A percentile compares a stretch with the other conserved stretches of the same genome.
Evolutionary conservation across 164 flowering plant genomes (phyloP).

Genomic region (Hamamelis virginiana): DNA sequence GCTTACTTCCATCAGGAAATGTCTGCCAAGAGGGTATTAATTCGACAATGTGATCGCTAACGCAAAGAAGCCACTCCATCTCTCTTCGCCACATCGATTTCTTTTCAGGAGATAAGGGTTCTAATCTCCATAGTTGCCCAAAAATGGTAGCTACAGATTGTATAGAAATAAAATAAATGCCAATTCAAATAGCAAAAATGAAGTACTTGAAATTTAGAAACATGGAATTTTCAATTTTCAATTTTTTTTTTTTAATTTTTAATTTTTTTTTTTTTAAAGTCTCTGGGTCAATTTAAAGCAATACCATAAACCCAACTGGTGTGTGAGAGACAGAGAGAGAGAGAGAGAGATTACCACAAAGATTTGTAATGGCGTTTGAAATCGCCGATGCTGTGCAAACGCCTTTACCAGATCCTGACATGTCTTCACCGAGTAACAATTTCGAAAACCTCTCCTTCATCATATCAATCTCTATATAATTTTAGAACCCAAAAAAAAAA

Average conservation of each 20-base stretch:
- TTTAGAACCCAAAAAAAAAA: background rate
- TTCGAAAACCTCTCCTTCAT: slow-evolving; percentile 95
- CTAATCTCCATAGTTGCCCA: slow-evolving; percentile 96
- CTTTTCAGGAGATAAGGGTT: slow-evolving; percentile 74
- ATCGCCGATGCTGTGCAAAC: slow-evolving; percentile 82
- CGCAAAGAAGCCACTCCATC: slow-evolving; percentile 89
- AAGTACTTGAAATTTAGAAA: no score
- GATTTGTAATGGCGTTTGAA: slow-evolving; percentile 89
- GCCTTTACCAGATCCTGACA: slow-evolving; percentile 96
- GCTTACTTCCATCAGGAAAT: slow-evolving; percentile 81
- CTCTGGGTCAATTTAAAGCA: no score
- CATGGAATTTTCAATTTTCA: no score
- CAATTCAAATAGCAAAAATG: background rate
- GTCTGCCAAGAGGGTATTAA: slow-evolving; percentile 89
- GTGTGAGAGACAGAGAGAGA: background rate
- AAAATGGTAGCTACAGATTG: slow-evolving; percentile 65
- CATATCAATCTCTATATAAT: slow-evolving; percentile 63
- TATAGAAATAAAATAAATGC: background rate
- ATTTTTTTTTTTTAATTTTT: background rate
- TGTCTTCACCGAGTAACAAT: slow-evolving; percentile 93
- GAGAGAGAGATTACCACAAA: slow-evolving; percentile 57
- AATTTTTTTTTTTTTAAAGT: no score
- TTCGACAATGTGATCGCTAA: slow-evolving; percentile 89
- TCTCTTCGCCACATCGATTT: slow-evolving; percentile 94
- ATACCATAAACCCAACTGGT: no score